Percentiles rank a stretch among this genome's conserved stretches.
Evolutionary conservation across 345 rosid genomes (phyloP).

Genomic region (Salix suchowensis): DNA sequence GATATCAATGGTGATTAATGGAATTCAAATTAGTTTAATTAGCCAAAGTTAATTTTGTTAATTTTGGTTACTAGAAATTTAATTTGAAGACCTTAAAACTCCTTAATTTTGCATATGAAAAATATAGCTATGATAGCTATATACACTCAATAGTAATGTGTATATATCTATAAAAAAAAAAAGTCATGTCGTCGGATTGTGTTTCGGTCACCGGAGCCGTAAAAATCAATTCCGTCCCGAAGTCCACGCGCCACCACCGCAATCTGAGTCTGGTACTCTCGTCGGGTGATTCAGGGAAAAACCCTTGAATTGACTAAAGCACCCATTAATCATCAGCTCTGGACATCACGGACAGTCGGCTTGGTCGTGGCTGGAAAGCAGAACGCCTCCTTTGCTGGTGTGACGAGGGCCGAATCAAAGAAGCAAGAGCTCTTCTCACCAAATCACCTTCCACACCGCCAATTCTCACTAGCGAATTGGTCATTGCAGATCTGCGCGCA

Average conservation of each 20-base stretch:
- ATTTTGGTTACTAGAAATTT: background rate
- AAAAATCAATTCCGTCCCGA: background rate
- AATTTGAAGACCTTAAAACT: background rate
- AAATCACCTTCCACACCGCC: slow-evolving; percentile 66
- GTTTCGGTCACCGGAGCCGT: slow-evolving; percentile 7
- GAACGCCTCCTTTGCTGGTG: slow-evolving; percentile 46
- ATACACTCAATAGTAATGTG: background rate
- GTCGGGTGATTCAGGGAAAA: background rate
- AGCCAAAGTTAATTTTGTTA: background rate
- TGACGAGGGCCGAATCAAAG: slow-evolving; percentile 53
- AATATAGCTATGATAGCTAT: background rate
- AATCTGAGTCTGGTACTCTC: background rate
- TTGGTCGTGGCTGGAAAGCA: slow-evolving; percentile 63
- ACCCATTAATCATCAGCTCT: slow-evolving; percentile 27
- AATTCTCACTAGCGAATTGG: slow-evolving; percentile 66
- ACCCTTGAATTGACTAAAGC: background rate
- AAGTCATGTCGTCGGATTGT: background rate
- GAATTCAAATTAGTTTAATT: background rate
- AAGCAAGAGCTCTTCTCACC: slow-evolving; percentile 48
- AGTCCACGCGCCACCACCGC: slow-evolving; percentile 1
- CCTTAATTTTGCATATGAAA: background rate
- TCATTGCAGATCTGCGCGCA: slow-evolving; percentile 69
- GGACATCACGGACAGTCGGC: slow-evolving; percentile 55
- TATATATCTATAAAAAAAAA: background rate
- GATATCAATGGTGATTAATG: background rate